Evolutionary conservation across 2,329 filamentous ascomycete species (phyloP), one percentile per base, ranked within the genome.

Genomic region (Aspergillus sp.): DNA sequence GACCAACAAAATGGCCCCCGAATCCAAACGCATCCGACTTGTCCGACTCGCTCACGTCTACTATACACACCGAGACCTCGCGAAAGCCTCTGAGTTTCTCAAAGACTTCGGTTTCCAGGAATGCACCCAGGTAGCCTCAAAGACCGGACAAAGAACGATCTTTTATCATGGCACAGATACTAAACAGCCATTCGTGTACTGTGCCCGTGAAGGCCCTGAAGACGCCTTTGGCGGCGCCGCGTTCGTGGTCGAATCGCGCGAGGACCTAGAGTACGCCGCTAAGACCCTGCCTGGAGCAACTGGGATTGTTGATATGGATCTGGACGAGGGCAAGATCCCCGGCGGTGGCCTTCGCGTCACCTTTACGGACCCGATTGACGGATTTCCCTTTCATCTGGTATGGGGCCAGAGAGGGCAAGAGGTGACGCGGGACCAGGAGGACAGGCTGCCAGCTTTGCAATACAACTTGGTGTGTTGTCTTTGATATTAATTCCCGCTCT

Each of bases 211-310:
- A 17, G 64, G 64, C 3, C 47, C 55, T 1, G 61, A 59, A 42
- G 36, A 60, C 15, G 63, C 17, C 9, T 44, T 64, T 61, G 68
- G 79, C 2, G 78, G 78, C 6, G 78, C 75, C 1, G 64, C 73
- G 0, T 81, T 76, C 61, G 68, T 74, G 51, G 78, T 80, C n/a
- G 77, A 80, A 55, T 71, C 66, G 12, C 67, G 70, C 24, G 68
- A 68, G 1, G 78, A 80, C n/a, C 63, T 80, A n/a, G 73, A 78
- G 54, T 78, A 74, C 68, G 44, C 62, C 43, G 43, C 66, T 1
- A 42, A 61, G 13, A 48, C 26, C 5, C 62, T 74, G 4, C 66
- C 69, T 2, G 69, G 65, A 2, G 71, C 73, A 1, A 60, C 63
- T 8, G 38, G 57, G 8, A 69, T 76, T 8, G 55, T 70, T 30